These are phyloP conservation scores for Cystofilobasidium bisporidii DNA, from an alignment of 768 basidiomycete genomes.

Conservation along the genomic window DNA sequence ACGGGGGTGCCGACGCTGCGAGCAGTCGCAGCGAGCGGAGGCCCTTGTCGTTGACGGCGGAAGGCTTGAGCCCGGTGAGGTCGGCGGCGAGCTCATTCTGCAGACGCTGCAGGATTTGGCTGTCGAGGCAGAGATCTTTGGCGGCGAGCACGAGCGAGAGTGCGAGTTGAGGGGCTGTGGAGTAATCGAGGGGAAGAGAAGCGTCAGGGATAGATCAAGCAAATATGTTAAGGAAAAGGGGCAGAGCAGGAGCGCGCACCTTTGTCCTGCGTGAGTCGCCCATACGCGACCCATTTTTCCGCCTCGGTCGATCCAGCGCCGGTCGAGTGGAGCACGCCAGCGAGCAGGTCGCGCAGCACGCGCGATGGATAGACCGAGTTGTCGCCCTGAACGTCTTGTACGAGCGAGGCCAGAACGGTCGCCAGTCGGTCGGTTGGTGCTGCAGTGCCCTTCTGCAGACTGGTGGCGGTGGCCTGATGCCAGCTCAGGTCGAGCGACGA, in stretches of 20 bases:
- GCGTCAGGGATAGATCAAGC: not conserved
- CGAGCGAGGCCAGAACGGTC: constrained; percentile 34
- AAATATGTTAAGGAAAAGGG: too few species aligned
- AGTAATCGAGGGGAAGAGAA: not conserved
- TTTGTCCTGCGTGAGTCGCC: constrained; percentile 53
- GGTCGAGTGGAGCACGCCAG: constrained; percentile 47
- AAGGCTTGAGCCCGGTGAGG: constrained; percentile 56
- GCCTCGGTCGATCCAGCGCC: constrained; percentile 57
- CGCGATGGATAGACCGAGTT: constrained; percentile 53
- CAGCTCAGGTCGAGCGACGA: constrained; percentile 45
- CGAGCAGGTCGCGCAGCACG: constrained; percentile 54
- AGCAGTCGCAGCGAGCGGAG: constrained; percentile 60
- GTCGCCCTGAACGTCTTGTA: constrained; percentile 36
- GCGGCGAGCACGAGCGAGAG: constrained; percentile 59
- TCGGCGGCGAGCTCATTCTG: constrained; percentile 84
- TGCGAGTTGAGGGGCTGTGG: constrained; percentile 58
- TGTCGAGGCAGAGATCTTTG: constrained; percentile 56
- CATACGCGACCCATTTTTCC: constrained; percentile 67
- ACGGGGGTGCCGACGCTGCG: constrained; percentile 60
- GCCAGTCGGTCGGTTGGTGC: constrained; percentile 33
- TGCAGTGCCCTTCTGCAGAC: constrained; percentile 13
- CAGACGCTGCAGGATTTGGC: constrained; percentile 62
- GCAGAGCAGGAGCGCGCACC: constrained; percentile 44
- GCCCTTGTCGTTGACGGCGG: constrained; percentile 59
- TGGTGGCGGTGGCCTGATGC: constrained; percentile 43